A percentile compares a stretch with the other conserved stretches of the same genome.
Evolutionary conservation across 768 basidiomycete genomes (phyloP).

Genomic region (Boletus subparvulus): DNA sequence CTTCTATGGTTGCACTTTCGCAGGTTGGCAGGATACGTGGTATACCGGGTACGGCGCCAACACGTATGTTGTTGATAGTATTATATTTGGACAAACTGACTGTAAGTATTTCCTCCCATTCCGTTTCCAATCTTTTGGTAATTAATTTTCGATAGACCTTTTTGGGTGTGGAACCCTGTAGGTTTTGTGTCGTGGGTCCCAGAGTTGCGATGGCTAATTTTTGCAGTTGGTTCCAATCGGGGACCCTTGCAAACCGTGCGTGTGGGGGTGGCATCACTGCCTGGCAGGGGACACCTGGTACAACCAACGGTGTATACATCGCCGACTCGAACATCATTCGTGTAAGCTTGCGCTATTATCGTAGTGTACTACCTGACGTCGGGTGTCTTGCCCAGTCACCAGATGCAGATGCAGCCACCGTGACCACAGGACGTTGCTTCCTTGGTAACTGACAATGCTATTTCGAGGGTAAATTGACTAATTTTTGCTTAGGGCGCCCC

Average conservation of each 20-base stretch:
- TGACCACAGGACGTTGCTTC: constrained; percentile 47
- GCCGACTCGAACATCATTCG: constrained; percentile 54
- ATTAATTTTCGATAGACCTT: constrained; percentile 1
- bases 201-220: neutral
- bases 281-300: constrained; percentile 50
- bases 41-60: constrained; percentile 58
- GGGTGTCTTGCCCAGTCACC: constrained; percentile 45
- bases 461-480: neutral
- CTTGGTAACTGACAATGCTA: constrained; percentile 38
- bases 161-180: constrained; percentile 16
- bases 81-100: constrained; percentile 63
- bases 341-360: constrained; percentile 33
- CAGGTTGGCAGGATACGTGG: constrained; percentile 43
- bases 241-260: constrained; percentile 58
- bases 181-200: neutral
- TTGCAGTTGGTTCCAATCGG: constrained; percentile 57
- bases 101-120: constrained; percentile 39
- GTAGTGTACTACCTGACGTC: neutral
- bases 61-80: constrained; percentile 61
- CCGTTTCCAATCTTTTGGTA: neutral
- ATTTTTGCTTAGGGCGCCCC: constrained; percentile 39
- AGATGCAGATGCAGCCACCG: constrained; percentile 51
- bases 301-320: constrained; percentile 55
- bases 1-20: constrained; percentile 36
- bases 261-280: constrained; percentile 67